A percentile compares a stretch with the other conserved stretches of the same genome.
Evolutionary conservation across 2,329 filamentous ascomycete genomes (phyloP).

Genomic region (Talaromyces sp.): DNA sequence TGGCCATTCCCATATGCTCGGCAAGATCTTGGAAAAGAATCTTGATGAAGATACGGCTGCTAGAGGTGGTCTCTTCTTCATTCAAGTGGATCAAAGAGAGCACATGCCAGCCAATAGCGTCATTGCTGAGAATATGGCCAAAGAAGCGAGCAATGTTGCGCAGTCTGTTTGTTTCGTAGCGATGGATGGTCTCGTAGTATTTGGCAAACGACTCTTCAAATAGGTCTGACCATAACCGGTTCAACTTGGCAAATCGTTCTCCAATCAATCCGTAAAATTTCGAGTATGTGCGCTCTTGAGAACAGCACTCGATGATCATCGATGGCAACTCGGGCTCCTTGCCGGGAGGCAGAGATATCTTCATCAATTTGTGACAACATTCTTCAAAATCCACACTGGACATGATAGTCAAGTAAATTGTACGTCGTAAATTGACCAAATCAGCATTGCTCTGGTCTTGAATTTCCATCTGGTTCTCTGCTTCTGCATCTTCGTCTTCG

Average conservation of each 20-base stretch:
- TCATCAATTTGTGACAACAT: slow-evolving; percentile 95
- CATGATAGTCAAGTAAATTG: slow-evolving; percentile 97
- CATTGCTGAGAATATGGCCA: slow-evolving; percentile 80
- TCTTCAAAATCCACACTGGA: slow-evolving; percentile 94
- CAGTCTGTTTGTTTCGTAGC: slow-evolving; percentile 91
- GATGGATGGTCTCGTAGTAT: slow-evolving; percentile 96
- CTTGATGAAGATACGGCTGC: slow-evolving; percentile 97
- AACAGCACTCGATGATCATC: slow-evolving; percentile 97
- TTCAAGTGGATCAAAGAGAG: slow-evolving; percentile 82
- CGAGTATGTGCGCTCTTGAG: slow-evolving; percentile 93
- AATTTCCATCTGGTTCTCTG: slow-evolving; percentile 85
- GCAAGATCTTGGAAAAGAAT: slow-evolving; percentile 91
- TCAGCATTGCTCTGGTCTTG: slow-evolving; percentile 98
- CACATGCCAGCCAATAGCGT: slow-evolving; percentile 90
- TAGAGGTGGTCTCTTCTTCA: slow-evolving; percentile 94
- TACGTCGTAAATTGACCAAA: slow-evolving; percentile 85
- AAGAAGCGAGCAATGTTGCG: slow-evolving; percentile 96
- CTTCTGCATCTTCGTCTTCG: slow-evolving; percentile 68
- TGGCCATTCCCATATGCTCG: slow-evolving; percentile 80
- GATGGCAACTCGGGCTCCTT: slow-evolving; percentile 87
- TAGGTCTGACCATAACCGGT: slow-evolving; percentile 87
- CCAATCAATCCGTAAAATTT: slow-evolving; percentile 96
- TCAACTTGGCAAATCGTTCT: slow-evolving; percentile 93
- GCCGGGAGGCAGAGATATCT: slow-evolving; percentile 80
- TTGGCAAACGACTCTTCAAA: slow-evolving; percentile 87